These are phyloP conservation scores for Fennellomyces sp. DNA, from an alignment of 371 early-diverging fungal genomes.

Conservation along the genomic window DNA sequence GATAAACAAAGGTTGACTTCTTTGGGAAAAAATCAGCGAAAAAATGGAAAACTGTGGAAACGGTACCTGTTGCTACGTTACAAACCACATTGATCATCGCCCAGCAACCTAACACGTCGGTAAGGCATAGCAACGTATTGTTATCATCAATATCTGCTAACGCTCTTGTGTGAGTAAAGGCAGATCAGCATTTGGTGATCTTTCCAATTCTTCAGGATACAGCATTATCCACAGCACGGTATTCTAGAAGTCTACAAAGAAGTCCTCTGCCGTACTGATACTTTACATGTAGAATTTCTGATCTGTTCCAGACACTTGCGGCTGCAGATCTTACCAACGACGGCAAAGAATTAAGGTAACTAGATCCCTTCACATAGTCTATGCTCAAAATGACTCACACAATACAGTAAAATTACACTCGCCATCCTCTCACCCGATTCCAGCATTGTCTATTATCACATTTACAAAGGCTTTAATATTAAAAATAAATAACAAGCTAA, in stretches of 20 bases:
- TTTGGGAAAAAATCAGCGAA: conserved; percentile 1
- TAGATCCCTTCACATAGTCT: background rate
- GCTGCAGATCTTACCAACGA: conserved; percentile 3
- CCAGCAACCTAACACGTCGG: conserved; percentile 7
- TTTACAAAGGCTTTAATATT: conserved; percentile 28
- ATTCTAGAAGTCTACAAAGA: too few species aligned
- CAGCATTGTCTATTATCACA: conserved; percentile 49
- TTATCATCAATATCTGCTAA: background rate
- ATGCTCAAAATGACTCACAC: background rate
- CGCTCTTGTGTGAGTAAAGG: background rate
- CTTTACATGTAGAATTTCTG: background rate
- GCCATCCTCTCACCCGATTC: conserved; percentile 51
- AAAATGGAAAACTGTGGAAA: conserved; percentile 9
- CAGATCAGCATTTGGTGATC: conserved; percentile 8
- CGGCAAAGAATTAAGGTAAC: background rate
- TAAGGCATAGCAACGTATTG: background rate
- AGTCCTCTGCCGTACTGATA: background rate
- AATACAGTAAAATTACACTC: conserved; percentile 27
- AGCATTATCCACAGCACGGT: conserved; percentile 7
- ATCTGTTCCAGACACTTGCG: background rate
- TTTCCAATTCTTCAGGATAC: conserved; percentile 10
- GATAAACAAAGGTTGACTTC: background rate
- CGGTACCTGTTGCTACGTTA: background rate
- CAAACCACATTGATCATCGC: background rate
- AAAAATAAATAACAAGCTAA: conserved; percentile 12